These are phyloP conservation scores for Pilatotrama ljubarskyi DNA, from an alignment of 768 basidiomycete genomes.

Conservation along the genomic window DNA sequence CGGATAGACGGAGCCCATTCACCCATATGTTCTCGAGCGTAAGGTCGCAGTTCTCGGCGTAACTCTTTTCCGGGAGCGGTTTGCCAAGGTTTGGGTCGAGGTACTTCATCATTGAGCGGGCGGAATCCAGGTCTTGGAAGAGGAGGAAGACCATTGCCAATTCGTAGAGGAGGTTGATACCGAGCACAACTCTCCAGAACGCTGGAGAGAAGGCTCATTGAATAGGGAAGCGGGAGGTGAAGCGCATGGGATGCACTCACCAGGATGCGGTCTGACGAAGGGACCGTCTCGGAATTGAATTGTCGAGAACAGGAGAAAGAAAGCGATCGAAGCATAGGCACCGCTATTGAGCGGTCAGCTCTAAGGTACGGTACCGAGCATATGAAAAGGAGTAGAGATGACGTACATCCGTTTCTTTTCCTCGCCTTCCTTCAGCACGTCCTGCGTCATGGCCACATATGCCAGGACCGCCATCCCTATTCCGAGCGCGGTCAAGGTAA, in stretches of 20 bases:
- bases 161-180: slow-evolving; percentile 82
- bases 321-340: slow-evolving; percentile 68
- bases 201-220: slow-evolving; percentile 35
- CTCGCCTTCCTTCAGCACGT: slow-evolving; percentile 79
- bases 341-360: slow-evolving; percentile 48
- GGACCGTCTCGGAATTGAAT: slow-evolving; percentile 90
- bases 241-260: slow-evolving; percentile 14
- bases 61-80: slow-evolving; percentile 81
- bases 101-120: slow-evolving; percentile 74
- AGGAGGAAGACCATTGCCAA: slow-evolving; percentile 80
- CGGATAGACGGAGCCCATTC: slow-evolving; percentile 21
- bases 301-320: slow-evolving; percentile 81
- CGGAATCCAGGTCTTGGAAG: slow-evolving; percentile 81
- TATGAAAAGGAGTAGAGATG: not conserved
- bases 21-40: slow-evolving; percentile 70
- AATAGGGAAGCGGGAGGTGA: not conserved
- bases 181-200: slow-evolving; percentile 80
- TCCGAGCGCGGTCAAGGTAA: slow-evolving; percentile 75
- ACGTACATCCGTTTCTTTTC: slow-evolving; percentile 82
- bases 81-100: slow-evolving; percentile 72
- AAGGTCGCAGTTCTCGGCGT: slow-evolving; percentile 78
- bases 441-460: slow-evolving; percentile 81
- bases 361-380: not conserved
- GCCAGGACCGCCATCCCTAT: slow-evolving; percentile 67
- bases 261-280: slow-evolving; percentile 83